phyloP scores from a whole-genome alignment of 352 stramenopile species.

The Phytophthora quininea region DNA sequence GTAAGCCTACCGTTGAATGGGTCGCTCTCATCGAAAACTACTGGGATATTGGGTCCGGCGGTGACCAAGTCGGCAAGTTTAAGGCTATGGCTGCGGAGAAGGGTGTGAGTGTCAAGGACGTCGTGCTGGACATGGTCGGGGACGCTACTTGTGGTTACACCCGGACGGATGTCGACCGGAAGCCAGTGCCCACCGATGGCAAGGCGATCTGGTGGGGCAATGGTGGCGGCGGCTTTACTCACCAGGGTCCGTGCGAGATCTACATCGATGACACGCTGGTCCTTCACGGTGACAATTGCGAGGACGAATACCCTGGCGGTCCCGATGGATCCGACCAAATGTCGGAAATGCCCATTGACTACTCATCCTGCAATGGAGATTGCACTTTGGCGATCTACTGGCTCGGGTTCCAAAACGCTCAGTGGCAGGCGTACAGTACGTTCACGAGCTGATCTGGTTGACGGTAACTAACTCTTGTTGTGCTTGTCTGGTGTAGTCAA shows the following conservation, averaged over 20 bases:
- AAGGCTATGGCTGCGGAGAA: conserved; percentile 37
- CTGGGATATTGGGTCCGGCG: conserved; percentile 36
- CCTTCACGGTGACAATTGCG: conserved; percentile 43
- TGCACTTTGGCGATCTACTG: conserved; percentile 57
- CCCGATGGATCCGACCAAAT: conserved; percentile 15
- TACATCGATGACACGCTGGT: conserved; percentile 52
- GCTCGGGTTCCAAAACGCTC: conserved; percentile 44
- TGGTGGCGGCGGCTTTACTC: conserved; percentile 35
- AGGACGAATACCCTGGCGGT: conserved; percentile 36
- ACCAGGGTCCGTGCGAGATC: conserved; percentile 51
- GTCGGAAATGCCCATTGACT: conserved; percentile 45
- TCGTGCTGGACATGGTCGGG: conserved; percentile 39
- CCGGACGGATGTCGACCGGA: conserved; percentile 24
- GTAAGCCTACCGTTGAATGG: conserved; percentile 15
- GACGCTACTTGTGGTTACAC: conserved; percentile 43
- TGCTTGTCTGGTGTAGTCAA: conserved; percentile 2
- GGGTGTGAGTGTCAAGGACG: conserved; percentile 34
- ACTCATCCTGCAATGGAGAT: conserved; percentile 37
- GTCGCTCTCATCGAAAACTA: conserved; percentile 31
- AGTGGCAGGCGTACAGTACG: conserved; percentile 55
- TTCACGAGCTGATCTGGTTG: conserved; percentile 24
- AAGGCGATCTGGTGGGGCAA: conserved; percentile 37
- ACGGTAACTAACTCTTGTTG: not conserved
- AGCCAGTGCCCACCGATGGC: conserved; percentile 40
- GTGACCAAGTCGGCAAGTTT: conserved; percentile 35